Base-by-base conservation (phyloP, 2,329 filamentous ascomycete species). In the Epichloe brachyelytri region DNA sequence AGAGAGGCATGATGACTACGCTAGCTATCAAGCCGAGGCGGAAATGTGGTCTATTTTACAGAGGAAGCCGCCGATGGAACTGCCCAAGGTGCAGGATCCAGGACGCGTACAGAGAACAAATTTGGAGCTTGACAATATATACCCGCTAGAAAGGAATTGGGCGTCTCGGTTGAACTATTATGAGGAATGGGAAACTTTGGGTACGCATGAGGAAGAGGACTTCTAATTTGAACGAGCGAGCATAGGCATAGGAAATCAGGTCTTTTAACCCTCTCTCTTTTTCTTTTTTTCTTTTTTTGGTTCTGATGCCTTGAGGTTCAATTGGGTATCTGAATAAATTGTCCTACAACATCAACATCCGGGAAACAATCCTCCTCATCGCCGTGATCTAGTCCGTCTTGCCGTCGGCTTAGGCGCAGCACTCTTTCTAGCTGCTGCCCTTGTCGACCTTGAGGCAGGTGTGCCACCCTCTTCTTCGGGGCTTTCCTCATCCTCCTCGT, bases 21-120 rank as follows among this genome's bases (percentile, higher is more conserved):
- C 63, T 2, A 71, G 67, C 49, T 64, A 64, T 43, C 57, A 62
- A 22, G 73, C 72, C 34, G 75, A 78, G 56, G 54, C 57, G 26
- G 60, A 65, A 44, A 62, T 78, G 63, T 77, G 75, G 75, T 57
- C 61, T 10, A 52, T 76, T 15, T 53, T 77, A 19, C 67, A 68
- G 40, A 64, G 61, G 57, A 59, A 63, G 34, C 69, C 71, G 2
- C 69, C 67, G 0, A 59, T 60, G 52, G 63, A 63, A 26, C 41
- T 66, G 45, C 59, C 62, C 7, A 68, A 60, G 56, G 54, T 59
- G 26, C 60, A 61, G 5, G 59, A 64, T 19, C 62, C 62, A 1
- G 63, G 60, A 4, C 58, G 55, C 14, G 37, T 60, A 22, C 57
- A 58, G 30, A 60, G 60, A 36, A 62, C 60, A 12, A 65, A 58